phyloP scores from a whole-genome alignment of 2,329 filamentous ascomycete genomes.

The Penicillium brevicompactum region DNA sequence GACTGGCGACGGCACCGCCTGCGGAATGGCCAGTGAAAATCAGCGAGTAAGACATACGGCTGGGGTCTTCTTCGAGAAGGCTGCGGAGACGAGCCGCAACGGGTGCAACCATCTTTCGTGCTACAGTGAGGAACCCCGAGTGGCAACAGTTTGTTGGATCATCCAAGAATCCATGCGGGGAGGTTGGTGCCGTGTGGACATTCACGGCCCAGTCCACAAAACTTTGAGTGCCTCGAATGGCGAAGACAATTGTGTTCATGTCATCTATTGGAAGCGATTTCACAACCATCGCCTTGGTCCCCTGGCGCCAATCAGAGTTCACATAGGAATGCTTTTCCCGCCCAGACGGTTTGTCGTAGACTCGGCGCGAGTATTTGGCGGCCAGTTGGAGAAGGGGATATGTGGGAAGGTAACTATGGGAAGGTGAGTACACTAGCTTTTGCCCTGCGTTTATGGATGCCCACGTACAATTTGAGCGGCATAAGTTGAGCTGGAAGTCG shows the following conservation, averaged over 20 bases:
- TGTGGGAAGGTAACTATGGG: conserved; percentile 66
- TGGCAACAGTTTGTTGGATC: conserved; percentile 78
- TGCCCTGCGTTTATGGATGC: conserved; percentile 1
- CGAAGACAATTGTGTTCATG: conserved; percentile 77
- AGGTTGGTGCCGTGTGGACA: conserved; percentile 67
- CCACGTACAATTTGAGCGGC: conserved; percentile 64
- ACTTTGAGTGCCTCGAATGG: conserved; percentile 76
- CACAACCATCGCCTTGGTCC: conserved; percentile 84
- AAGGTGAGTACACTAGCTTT: neutral
- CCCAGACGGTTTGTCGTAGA: conserved; percentile 67
- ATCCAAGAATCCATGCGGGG: conserved; percentile 72
- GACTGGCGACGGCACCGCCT: conserved; percentile 77
- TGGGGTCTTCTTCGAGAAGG: conserved; percentile 71
- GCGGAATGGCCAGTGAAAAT: conserved; percentile 86
- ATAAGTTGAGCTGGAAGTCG: conserved; percentile 68
- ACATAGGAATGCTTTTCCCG: conserved; percentile 70
- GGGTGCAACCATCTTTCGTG: conserved; percentile 71
- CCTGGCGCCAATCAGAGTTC: conserved; percentile 68
- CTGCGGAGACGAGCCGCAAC: conserved; percentile 71
- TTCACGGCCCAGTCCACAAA: conserved; percentile 89
- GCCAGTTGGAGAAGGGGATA: conserved; percentile 78
- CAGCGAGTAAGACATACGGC: conserved; percentile 66
- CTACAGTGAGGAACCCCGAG: conserved; percentile 75
- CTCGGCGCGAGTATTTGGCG: conserved; percentile 73
- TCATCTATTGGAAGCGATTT: conserved; percentile 79